Percentiles rank a stretch among this genome's conserved stretches.
These are phyloP conservation scores for Leishmania amazonensis DNA, from an alignment of 208 protist species.

Conservation along the genomic window DNA sequence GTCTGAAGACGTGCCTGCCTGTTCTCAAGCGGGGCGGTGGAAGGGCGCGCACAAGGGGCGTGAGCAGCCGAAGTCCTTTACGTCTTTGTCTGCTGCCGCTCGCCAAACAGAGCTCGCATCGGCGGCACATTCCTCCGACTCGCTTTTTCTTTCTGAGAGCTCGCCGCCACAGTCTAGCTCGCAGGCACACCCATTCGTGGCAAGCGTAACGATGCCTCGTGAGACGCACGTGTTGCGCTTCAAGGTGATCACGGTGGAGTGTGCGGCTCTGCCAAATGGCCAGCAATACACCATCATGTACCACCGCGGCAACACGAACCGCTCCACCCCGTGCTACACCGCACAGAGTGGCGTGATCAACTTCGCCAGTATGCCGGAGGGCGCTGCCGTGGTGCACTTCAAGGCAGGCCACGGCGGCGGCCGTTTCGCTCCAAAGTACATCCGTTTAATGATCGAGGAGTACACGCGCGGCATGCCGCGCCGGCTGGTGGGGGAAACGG, in stretches of 20 bases:
- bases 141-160: neutral
- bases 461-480: constrained; percentile 71
- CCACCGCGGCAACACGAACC: constrained; percentile 66
- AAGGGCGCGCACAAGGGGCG: neutral
- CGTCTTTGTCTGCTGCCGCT: neutral
- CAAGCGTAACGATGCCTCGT: constrained; percentile 36
- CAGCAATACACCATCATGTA: constrained; percentile 86
- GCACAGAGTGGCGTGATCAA: constrained; percentile 64
- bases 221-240: constrained; percentile 82
- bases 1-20: neutral
- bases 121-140: neutral
- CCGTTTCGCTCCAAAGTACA: constrained; percentile 80
- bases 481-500: constrained; percentile 63
- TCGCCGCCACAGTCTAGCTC: neutral
- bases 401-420: constrained; percentile 47
- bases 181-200: neutral
- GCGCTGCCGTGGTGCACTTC: constrained; percentile 79
- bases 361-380: constrained; percentile 86
- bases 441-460: constrained; percentile 84
- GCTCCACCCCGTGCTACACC: constrained; percentile 76
- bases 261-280: constrained; percentile 54
- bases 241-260: constrained; percentile 72
- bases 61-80: neutral
- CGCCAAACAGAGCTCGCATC: neutral
- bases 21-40: neutral